Conservation (phyloP, 2,329 filamentous ascomycete genomes). For the Colletotrichum sublineola region DNA sequence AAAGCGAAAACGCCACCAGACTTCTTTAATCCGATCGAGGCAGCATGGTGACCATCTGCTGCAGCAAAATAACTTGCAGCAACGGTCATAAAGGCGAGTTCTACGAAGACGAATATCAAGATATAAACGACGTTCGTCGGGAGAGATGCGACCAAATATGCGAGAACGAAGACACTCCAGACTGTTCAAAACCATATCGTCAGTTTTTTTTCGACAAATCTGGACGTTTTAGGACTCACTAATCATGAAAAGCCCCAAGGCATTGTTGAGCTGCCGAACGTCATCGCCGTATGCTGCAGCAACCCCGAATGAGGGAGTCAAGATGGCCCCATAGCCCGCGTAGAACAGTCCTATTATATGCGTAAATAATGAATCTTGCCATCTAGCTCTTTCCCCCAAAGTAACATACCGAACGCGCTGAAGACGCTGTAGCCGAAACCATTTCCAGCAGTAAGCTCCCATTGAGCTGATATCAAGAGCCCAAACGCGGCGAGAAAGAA, state of each 20-base stretch:
- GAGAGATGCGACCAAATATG: conserved; percentile 46
- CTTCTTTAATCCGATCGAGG: conserved; percentile 44
- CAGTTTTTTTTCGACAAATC: not conserved
- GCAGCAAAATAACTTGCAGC: conserved; percentile 47
- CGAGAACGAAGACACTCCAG: conserved; percentile 47
- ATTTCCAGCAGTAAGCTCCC: conserved; percentile 66
- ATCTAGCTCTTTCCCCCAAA: no score
- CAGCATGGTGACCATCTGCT: conserved; percentile 44
- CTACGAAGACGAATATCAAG: conserved; percentile 45
- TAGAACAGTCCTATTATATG: conserved; percentile 46
- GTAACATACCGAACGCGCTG: conserved; percentile 62
- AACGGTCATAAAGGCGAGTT: conserved; percentile 44
- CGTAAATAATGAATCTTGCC: not conserved
- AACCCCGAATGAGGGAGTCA: conserved; percentile 47
- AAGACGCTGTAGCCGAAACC: conserved; percentile 67
- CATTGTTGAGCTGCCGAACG: conserved; percentile 45
- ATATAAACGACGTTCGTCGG: conserved; percentile 47
- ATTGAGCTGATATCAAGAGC: conserved; percentile 67
- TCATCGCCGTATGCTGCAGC: conserved; percentile 46
- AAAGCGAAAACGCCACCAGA: conserved; percentile 46
- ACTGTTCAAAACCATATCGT: conserved; percentile 29
- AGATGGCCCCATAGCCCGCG: conserved; percentile 46
- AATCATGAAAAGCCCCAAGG: conserved; percentile 47
- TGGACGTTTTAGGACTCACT: conserved; percentile 30
- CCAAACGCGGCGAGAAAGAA: conserved; percentile 65